These are phyloP conservation scores for Ploettnerulaceae sp. DNA, from an alignment of 2,329 filamentous ascomycete species.

Conservation along the genomic window DNA sequence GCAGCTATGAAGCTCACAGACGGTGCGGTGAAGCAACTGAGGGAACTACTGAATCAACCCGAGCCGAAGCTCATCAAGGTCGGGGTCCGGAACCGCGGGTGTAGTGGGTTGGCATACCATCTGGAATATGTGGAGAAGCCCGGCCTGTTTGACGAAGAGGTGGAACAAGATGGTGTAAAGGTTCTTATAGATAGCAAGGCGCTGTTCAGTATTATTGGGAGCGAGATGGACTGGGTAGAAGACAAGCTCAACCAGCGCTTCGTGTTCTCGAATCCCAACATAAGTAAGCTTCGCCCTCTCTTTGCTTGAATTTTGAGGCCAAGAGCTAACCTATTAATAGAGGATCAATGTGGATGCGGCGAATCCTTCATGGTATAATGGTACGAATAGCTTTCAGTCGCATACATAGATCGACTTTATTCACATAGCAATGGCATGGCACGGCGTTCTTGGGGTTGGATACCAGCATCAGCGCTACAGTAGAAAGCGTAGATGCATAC, in stretches of 20 bases:
- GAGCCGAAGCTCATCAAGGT: constrained; percentile 91
- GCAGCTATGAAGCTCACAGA: constrained; percentile 85
- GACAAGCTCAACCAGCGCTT: constrained; percentile 91
- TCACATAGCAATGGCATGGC: constrained; percentile 29
- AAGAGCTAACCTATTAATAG: constrained; percentile 45
- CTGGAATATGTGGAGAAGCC: constrained; percentile 93
- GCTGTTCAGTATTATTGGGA: constrained; percentile 95
- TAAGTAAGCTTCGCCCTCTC: constrained; percentile 72
- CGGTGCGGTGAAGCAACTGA: constrained; percentile 73
- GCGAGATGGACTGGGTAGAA: constrained; percentile 98
- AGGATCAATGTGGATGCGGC: constrained; percentile 93
- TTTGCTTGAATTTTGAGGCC: background rate
- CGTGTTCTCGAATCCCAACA: constrained; percentile 95
- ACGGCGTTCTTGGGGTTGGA: constrained; percentile 27
- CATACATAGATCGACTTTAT: constrained; percentile 15
- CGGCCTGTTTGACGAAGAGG: constrained; percentile 80
- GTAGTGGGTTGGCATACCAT: constrained; percentile 88
- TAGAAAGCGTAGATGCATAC: constrained; percentile 15
- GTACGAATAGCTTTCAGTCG: constrained; percentile 42
- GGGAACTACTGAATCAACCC: constrained; percentile 72
- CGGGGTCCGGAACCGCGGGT: constrained; percentile 89
- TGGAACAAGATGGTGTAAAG: constrained; percentile 94
- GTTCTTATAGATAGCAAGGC: constrained; percentile 97
- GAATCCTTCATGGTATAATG: constrained; percentile 94
- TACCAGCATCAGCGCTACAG: constrained; percentile 23